phyloP scores from a whole-genome alignment of 75 land plant species.

The Selaginella tamariscina region DNA sequence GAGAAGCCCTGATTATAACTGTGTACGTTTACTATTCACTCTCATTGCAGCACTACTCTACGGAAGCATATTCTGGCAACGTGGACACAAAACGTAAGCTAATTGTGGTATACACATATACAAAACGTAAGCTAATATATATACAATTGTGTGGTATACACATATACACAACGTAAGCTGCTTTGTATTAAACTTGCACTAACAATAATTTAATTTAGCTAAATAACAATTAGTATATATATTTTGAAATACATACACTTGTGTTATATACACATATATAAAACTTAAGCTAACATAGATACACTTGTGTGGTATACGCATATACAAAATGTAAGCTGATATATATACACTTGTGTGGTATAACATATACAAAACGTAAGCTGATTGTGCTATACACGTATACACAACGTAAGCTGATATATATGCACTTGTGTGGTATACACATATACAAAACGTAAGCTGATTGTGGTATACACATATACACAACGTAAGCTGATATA shows the following conservation, averaged over 20 bases:
- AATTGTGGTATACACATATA: neutral
- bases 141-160: too few species aligned
- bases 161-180: neutral
- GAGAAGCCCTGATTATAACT: conserved; percentile 8
- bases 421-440: too few species aligned
- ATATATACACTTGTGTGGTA: too few species aligned
- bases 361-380: neutral
- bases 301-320: neutral
- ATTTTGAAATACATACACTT: too few species aligned
- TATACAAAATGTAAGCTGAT: neutral
- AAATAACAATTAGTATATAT: too few species aligned
- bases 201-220: too few species aligned
- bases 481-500: too few species aligned
- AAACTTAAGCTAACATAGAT: too few species aligned
- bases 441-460: neutral
- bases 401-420: neutral
- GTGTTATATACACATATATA: too few species aligned
- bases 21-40: neutral
- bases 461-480: neutral
- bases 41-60: conserved; percentile 15
- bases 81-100: neutral
- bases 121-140: too few species aligned
- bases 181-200: neutral
- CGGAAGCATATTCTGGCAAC: conserved; percentile 17
- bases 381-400: neutral